Base-by-base conservation (phyloP, 2,329 filamentous ascomycete genomes). In the Ciborinia camelliae region DNA sequence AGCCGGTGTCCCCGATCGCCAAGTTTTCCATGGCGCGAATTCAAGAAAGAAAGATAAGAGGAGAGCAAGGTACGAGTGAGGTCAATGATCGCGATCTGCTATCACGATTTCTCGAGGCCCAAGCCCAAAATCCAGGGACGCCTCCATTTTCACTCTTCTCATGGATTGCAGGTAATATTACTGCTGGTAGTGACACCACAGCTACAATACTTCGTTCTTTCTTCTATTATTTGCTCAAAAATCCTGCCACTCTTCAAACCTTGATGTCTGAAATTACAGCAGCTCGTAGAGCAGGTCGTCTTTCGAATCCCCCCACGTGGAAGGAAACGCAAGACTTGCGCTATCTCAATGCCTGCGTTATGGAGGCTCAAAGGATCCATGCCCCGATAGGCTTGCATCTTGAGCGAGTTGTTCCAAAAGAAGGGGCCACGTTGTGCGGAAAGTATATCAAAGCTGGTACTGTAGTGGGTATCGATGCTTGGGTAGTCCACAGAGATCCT, bases 341-440 rank as follows among this genome's bases (percentile, higher is more conserved):
- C 6, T 67, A 67, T 52, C 45, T 68, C 8, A 30, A 45, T 35
- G 35, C 54, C 48, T 51, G 58, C 20, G 15, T 52, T 26, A 5
- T 30, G 20, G 37, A 64, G 43, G 79, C 80, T 0, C 72, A 84
- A 48, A 78, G 82, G 8, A 71, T 84, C 30, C 79, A 82, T 57
- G 77, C 81, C 0, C 78, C 79, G 0, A 77, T 78, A 0, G 81
- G 79, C 4, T 71, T 82, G 20, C 79, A 80, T 1, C 71, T 84
- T 15, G 79, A 80, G 69, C 76, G 82, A 5, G 74, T 77, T 0
- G 81, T 83, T 0, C 81, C 81, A 0, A 65, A 74, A 8, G 78
- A 75, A 0, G 82, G 83, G 0, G 75, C 76, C 0, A 75, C 76
- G 14, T 74, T 84, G 2, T 74, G 74, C 6, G 76, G 77, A 53